These are phyloP conservation scores for Macrolepiota fuliginosa DNA, from an alignment of 768 basidiomycete species.

Conservation along the genomic window DNA sequence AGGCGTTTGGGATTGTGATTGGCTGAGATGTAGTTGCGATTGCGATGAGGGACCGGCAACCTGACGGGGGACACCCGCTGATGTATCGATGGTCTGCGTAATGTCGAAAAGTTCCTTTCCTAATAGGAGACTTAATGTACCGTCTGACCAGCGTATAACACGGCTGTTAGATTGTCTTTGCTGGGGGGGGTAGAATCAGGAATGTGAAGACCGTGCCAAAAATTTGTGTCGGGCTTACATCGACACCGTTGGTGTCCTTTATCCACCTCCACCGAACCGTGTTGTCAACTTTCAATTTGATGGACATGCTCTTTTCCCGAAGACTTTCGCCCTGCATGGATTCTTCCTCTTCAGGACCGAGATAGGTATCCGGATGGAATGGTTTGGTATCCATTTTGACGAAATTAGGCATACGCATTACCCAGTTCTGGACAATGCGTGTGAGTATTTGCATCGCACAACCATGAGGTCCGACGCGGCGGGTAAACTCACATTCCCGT, in stretches of 20 bases:
- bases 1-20: conserved; percentile 32
- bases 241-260: conserved; percentile 68
- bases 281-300: conserved; percentile 89
- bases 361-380: conserved; percentile 84
- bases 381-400: conserved; percentile 88
- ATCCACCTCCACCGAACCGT: conserved; percentile 96
- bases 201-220: background rate
- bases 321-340: conserved; percentile 53
- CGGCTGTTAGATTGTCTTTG: conserved; percentile 86
- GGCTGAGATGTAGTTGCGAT: conserved; percentile 37
- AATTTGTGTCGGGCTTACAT: conserved; percentile 52
- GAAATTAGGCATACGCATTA: conserved; percentile 91
- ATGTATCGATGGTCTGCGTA: conserved; percentile 73
- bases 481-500: conserved; percentile 65
- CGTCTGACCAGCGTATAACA: conserved; percentile 95
- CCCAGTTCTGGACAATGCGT: conserved; percentile 68
- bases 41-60: conserved; percentile 45
- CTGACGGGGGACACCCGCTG: conserved; percentile 62
- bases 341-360: conserved; percentile 77
- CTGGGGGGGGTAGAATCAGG: conserved; percentile 39
- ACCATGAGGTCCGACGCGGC: background rate
- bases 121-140: conserved; percentile 82
- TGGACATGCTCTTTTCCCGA: conserved; percentile 78
- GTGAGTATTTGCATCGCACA: background rate
- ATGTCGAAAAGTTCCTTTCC: conserved; percentile 96